Conservation (phyloP, 148 eudicot species). For the Oxyria digyna region DNA sequence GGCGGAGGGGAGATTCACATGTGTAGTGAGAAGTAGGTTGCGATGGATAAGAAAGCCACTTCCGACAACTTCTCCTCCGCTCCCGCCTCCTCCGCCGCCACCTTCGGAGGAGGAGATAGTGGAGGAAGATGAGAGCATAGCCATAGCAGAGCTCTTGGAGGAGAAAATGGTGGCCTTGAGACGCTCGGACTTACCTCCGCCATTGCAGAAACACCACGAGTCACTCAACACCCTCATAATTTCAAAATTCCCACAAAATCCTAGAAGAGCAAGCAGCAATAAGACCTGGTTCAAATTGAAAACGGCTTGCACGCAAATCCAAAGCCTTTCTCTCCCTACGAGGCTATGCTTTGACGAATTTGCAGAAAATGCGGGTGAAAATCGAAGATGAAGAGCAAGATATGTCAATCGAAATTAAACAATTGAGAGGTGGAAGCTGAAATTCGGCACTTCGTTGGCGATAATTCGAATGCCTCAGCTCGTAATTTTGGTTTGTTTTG, state of each 20-base stretch:
- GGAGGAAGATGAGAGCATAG: constrained; percentile 24
- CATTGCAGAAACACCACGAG: constrained; percentile 95
- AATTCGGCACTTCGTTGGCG: neutral
- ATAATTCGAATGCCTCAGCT: constrained; percentile 1
- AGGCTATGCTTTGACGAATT: neutral
- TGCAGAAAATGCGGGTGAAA: neutral
- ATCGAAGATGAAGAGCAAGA: neutral
- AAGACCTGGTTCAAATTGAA: neutral
- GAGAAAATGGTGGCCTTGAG: constrained; percentile 60
- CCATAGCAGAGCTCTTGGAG: constrained; percentile 60
- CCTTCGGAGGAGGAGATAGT: neutral
- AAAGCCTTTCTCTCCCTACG: neutral
- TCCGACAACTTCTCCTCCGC: constrained; percentile 23
- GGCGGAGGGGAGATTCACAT: constrained; percentile 67
- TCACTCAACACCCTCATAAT: constrained; percentile 57
- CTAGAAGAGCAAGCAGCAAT: neutral
- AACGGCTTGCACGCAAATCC: neutral
- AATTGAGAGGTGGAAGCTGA: neutral
- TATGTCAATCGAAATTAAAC: neutral
- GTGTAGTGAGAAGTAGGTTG: constrained; percentile 74
- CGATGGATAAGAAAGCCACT: constrained; percentile 81
- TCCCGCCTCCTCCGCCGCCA: constrained; percentile 10
- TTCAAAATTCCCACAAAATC: neutral
- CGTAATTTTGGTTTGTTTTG: neutral
- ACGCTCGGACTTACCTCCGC: constrained; percentile 82